Percentiles rank a stretch among this genome's conserved stretches.
Conservation (phyloP, 1,284 basidiomycete species). For the Chondrostereum purpureum region DNA sequence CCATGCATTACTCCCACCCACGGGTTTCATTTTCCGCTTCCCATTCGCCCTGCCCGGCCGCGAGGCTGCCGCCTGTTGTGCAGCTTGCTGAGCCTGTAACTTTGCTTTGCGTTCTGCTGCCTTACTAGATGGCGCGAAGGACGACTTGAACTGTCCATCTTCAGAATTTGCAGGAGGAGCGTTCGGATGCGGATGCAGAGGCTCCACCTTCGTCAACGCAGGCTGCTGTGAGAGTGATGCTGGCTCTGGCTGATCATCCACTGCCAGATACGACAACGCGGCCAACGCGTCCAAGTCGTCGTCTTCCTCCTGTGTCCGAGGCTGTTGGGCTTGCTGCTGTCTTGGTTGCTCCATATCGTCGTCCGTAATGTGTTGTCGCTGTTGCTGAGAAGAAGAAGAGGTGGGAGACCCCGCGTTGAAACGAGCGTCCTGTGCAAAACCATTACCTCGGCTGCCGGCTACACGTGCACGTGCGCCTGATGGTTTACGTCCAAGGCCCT, state of each 20-base stretch:
- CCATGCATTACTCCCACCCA: slow-evolving; percentile 47
- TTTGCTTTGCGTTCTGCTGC: slow-evolving; percentile 80
- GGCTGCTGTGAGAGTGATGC: slow-evolving; percentile 26
- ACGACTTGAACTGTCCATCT: slow-evolving; percentile 54
- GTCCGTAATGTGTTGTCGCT: slow-evolving; percentile 5
- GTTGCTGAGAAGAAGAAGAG: slow-evolving; percentile 7
- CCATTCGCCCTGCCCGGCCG: slow-evolving; percentile 68
- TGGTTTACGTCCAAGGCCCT: slow-evolving; percentile 62
- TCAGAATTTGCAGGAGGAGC: slow-evolving; percentile 17
- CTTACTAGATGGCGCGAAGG: slow-evolving; percentile 78
- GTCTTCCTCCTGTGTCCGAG: slow-evolving; percentile 31
- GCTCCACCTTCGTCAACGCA: slow-evolving; percentile 4
- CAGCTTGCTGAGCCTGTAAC: slow-evolving; percentile 74
- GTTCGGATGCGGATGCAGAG: slow-evolving; percentile 1
- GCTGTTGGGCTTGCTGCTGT: neutral
- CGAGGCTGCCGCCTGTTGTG: slow-evolving; percentile 65
- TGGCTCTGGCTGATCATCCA: slow-evolving; percentile 32
- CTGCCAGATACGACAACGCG: slow-evolving; percentile 67
- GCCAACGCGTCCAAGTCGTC: slow-evolving; percentile 66
- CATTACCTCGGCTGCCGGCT: slow-evolving; percentile 85
- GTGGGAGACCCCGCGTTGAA: slow-evolving; percentile 1
- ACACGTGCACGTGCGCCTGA: slow-evolving; percentile 88
- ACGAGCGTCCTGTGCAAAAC: slow-evolving; percentile 46
- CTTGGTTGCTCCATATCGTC: slow-evolving; percentile 3
- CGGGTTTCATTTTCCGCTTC: slow-evolving; percentile 40